Evolutionary conservation across 805 yeast species (phyloP).

Genomic region (Candida chauliodis): DNA sequence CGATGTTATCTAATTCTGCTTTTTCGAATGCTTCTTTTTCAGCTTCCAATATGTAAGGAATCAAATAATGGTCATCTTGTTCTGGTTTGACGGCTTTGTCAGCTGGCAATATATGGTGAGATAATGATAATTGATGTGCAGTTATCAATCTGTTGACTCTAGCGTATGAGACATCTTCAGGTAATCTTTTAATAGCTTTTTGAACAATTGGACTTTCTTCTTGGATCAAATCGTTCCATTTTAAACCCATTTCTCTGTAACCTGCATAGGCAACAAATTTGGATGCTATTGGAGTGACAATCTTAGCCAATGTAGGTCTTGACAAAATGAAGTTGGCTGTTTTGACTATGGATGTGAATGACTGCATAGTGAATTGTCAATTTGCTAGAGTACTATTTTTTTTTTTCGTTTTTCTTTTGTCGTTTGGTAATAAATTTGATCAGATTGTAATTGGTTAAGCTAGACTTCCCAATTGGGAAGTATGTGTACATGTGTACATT

Average conservation of each 20-base stretch:
- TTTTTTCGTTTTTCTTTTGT: neutral
- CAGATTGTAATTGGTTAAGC: constrained; percentile 23
- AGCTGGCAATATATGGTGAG: constrained; percentile 82
- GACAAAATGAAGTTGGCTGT: constrained; percentile 75
- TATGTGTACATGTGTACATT: constrained; percentile 2
- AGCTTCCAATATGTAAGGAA: constrained; percentile 89
- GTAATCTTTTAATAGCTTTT: constrained; percentile 85
- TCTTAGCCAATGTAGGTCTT: constrained; percentile 71
- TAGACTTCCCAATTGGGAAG: constrained; percentile 24
- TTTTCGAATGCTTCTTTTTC: constrained; percentile 90
- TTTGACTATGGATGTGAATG: constrained; percentile 68
- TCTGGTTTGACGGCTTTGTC: constrained; percentile 73
- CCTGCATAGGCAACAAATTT: constrained; percentile 74
- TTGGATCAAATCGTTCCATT: constrained; percentile 76
- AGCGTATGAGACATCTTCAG: constrained; percentile 78
- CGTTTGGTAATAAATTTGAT: constrained; percentile 16
- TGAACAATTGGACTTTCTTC: constrained; percentile 88
- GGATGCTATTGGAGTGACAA: constrained; percentile 77
- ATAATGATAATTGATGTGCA: constrained; percentile 82
- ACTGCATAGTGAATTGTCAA: constrained; percentile 37
- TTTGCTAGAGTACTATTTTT: neutral
- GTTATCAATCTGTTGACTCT: constrained; percentile 90
- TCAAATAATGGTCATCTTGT: constrained; percentile 77
- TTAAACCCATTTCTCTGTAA: constrained; percentile 92
- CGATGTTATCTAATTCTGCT: constrained; percentile 80